Percentiles rank a stretch among this genome's conserved stretches.
Evolutionary conservation across 768 basidiomycete genomes (phyloP).

Genomic region (Asterophora parasitica): DNA sequence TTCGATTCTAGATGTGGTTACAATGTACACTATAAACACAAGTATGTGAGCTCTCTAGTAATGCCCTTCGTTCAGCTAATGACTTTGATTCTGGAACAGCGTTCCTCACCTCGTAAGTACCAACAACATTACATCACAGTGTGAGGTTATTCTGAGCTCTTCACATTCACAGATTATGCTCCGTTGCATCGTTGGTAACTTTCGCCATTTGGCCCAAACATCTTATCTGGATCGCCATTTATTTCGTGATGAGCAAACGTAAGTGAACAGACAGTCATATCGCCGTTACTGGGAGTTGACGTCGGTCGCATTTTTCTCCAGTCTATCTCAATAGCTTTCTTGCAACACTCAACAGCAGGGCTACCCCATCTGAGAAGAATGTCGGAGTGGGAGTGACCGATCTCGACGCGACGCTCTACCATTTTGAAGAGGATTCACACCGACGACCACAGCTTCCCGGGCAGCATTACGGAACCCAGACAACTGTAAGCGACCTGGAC

Average conservation of each 20-base stretch:
- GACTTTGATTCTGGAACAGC: not conserved
- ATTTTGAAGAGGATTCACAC: no score
- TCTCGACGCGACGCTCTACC: not conserved
- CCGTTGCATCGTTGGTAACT: slow-evolving; percentile 7
- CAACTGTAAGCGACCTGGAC: not conserved
- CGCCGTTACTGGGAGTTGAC: no score
- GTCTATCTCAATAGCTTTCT: slow-evolving; percentile 9
- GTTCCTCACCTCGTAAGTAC: slow-evolving; percentile 2
- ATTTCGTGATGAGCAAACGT: slow-evolving; percentile 10
- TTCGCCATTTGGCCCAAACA: slow-evolving; percentile 10
- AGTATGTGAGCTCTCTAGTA: not conserved
- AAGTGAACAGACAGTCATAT: not conserved
- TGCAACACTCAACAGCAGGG: slow-evolving; percentile 15
- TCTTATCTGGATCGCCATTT: slow-evolving; percentile 9
- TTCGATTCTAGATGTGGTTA: slow-evolving; percentile 1
- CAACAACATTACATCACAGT: not conserved
- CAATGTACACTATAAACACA: slow-evolving; percentile 7
- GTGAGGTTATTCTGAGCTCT: not conserved
- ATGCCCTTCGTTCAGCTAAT: not conserved
- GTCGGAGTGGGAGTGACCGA: slow-evolving; percentile 13
- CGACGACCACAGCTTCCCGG: not conserved
- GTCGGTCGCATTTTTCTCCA: not conserved
- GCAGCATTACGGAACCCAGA: not conserved
- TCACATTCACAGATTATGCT: slow-evolving; percentile 1
- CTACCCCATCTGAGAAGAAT: slow-evolving; percentile 4